phyloP scores from a whole-genome alignment of 208 protist species.

The Blastocrithidia nonstop region DNA sequence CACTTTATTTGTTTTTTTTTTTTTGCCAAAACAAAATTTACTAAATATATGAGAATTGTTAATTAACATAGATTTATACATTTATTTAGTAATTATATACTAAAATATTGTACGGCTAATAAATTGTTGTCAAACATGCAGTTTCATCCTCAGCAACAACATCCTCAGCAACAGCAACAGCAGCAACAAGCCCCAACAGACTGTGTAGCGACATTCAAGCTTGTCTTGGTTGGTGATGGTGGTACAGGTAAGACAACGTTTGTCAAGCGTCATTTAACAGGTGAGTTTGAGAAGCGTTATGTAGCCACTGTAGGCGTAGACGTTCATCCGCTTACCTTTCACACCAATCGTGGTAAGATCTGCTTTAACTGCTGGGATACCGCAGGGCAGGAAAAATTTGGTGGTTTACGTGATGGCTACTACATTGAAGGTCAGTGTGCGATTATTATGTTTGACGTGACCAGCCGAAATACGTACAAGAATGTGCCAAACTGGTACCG shows the following conservation, averaged over 20 bases:
- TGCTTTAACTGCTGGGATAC: conserved; percentile 99
- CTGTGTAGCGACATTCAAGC: conserved; percentile 91
- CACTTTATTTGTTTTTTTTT: conserved; percentile 8
- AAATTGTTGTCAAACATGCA: neutral
- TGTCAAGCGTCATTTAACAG: conserved; percentile 99
- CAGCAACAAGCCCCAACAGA: conserved; percentile 19
- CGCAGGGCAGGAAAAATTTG: conserved; percentile 98
- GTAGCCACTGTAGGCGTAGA: conserved; percentile 92
- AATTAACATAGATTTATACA: neutral
- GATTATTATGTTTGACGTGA: conserved; percentile 99
- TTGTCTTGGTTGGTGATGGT: conserved; percentile 99
- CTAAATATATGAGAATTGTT: too few relatives aligned
- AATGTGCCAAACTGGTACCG: conserved; percentile 99
- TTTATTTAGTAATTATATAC: conserved; percentile 5
- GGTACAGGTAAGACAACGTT: conserved; percentile 99
- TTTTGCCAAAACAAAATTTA: too few relatives aligned
- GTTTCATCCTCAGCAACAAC: neutral
- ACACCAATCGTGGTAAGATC: conserved; percentile 97
- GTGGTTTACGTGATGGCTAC: conserved; percentile 99
- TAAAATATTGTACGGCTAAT: conserved; percentile 1
- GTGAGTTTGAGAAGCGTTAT: conserved; percentile 99
- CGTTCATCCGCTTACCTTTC: conserved; percentile 97
- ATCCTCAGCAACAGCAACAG: too few relatives aligned
- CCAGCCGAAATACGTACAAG: conserved; percentile 99
- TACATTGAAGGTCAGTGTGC: conserved; percentile 99